Base-by-base conservation (phyloP, 805 yeast species). In the Ascoidea tarda region DNA sequence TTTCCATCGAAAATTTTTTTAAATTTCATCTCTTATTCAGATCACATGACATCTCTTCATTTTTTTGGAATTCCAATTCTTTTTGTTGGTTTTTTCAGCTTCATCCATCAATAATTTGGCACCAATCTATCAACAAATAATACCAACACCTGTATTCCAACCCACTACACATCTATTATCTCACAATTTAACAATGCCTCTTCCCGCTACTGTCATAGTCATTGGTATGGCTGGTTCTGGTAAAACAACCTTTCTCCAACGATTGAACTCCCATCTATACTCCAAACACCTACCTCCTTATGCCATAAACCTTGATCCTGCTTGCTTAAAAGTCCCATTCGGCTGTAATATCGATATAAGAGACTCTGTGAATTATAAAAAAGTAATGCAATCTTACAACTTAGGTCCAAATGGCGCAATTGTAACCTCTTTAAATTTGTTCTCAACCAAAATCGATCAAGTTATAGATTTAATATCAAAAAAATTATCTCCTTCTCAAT, bases 361-460 rank as follows among this genome's bases (percentile, higher is more conserved):
- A 62, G 99, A 93, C 67, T 87, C 97, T 0, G 87, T 93, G 55
- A 91, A 93, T 64, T 93, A 93, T 67, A 87, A 85, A 58, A 89
- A 93, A 63, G 98, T 93, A 48, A 93, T 91, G 98, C 93, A 89
- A 60, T 90, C 90, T 63, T 87, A 91, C 64, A 84, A 87, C 54
- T 68, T 93, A 54, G 99, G 99, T 0, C 99, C 99, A 12, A 93
- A 93, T 64, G 99, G 99, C 53, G 98, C 98, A 2, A 93, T 93
- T 63, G 96, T 95, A 58, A 93, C 99, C 0, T 87, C 96, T 21
- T 73, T 93, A 56, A 93, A 93, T 64, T 71, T 93, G 51, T 93
- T 93, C 63, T 74, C 96, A 50, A 93, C 99, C 12, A 93, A 93
- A 68, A 88, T 93, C 54, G 99, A 93, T 66, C 99, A 93, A 69